Evolutionary conservation across 1,139 yeast species (phyloP).

Genomic region (Geotrichum europaeum): DNA sequence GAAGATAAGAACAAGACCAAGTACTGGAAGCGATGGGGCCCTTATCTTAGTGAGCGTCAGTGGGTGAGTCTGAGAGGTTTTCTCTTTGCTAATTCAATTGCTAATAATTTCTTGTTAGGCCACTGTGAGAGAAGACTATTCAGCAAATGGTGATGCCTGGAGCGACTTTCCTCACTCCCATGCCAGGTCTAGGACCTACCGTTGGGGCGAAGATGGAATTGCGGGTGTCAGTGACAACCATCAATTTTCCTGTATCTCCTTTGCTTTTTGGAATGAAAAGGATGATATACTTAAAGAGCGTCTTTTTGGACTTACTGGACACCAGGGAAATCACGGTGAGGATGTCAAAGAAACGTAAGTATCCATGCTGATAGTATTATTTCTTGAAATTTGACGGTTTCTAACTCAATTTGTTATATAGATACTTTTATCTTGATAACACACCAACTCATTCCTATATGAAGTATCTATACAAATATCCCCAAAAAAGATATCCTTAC

Average conservation of each 20-base stretch:
- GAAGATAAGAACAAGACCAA: slow-evolving; percentile 51
- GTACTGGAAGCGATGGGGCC: slow-evolving; percentile 90
- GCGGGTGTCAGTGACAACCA: slow-evolving; percentile 89
- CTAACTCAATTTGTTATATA: slow-evolving; percentile 10
- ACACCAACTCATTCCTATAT: slow-evolving; percentile 92
- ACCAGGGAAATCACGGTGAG: slow-evolving; percentile 94
- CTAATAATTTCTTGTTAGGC: slow-evolving; percentile 36
- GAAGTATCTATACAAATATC: slow-evolving; percentile 90
- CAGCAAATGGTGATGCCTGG: slow-evolving; percentile 87
- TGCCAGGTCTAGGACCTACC: slow-evolving; percentile 72
- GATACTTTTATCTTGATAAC: slow-evolving; percentile 76
- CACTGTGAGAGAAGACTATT: slow-evolving; percentile 89
- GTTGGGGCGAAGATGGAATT: slow-evolving; percentile 97
- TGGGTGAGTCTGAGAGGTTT: slow-evolving; percentile 45
- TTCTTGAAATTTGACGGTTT: neutral
- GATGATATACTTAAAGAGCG: slow-evolving; percentile 85
- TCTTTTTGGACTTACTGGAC: slow-evolving; percentile 83
- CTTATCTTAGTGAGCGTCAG: slow-evolving; percentile 82
- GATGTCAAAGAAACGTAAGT: slow-evolving; percentile 70
- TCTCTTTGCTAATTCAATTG: neutral
- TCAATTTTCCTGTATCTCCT: slow-evolving; percentile 66
- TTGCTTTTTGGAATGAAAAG: slow-evolving; percentile 90
- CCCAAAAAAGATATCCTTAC: slow-evolving; percentile 80
- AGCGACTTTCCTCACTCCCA: slow-evolving; percentile 83
- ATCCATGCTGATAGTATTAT: neutral